Evolutionary conservation across 2,329 filamentous ascomycete species (phyloP), one percentile per base, ranked within the genome.

Genomic region (Sarocladium kiliense): DNA sequence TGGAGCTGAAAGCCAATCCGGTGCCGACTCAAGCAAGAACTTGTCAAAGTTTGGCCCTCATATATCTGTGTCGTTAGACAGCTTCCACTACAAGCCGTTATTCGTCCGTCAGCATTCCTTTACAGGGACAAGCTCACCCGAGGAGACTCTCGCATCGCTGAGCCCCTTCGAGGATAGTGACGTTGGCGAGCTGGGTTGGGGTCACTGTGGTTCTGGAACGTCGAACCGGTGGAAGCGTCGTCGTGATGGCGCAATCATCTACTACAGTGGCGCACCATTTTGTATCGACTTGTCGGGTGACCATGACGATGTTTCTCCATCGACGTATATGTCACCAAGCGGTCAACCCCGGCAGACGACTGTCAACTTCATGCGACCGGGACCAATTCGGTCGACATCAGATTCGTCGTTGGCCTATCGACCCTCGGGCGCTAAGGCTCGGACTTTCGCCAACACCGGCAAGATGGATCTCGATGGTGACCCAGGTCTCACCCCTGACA

Each of bases 251-350:
- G 85, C 88, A 1, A 87, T 95, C 60, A 91, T 93, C 19, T 95
- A 92, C 65, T 95, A 93, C 66, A 89, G 81, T 57, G 88, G 87
- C 25, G 87, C 87, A 1, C 82, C 82, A 0, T 96, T 94, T 66
- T 94, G 85, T 66, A 91, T 86, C 1, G 91, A 96, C 66, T 71
- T 94, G 3, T 89, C 86, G 16, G 86, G 86, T 2, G 87, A 91
- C 61, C 74, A 74, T 11, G 77, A 76, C 2, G 76, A 78, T 21
- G 58, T 68, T 1, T 78, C 75, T 0, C 75, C 77, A 1, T 66
- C 75, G 2, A 77, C 79, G 1, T 74, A 80, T 56, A 69, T 79
- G 68, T 71, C 74, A 3, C 76, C 75, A n/a, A 72, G 72, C 10
- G 73, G 70, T 1, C 71, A 73, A 55, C 71, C 71, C 36, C 61